Percentiles rank a stretch among this genome's conserved stretches.
These are phyloP conservation scores for Thoreauomyces humboldtii DNA, from an alignment of 192 early-diverging fungal genomes.

Conservation along the genomic window DNA sequence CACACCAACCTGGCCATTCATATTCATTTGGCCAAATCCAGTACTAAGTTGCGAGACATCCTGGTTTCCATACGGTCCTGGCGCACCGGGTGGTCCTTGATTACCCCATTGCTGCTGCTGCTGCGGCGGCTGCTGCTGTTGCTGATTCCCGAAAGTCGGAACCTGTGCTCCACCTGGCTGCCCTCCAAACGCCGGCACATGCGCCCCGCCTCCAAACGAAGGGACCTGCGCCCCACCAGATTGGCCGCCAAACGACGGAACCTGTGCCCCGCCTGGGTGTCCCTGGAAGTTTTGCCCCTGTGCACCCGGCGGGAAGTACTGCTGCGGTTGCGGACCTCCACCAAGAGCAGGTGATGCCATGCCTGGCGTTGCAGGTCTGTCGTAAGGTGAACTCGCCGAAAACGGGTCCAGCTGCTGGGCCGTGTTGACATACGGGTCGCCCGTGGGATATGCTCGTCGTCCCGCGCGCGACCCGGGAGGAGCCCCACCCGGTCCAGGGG, in stretches of 20 bases:
- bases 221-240: neutral
- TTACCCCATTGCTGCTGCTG: neutral
- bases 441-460: slow-evolving; percentile 23
- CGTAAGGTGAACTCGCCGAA: slow-evolving; percentile 18
- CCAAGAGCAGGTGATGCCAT: neutral
- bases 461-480: slow-evolving; percentile 26
- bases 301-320: slow-evolving; percentile 11
- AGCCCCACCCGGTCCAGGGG: slow-evolving; percentile 17
- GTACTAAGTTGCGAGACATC: slow-evolving; percentile 3
- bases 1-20: neutral
- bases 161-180: neutral
- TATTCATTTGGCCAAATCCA: slow-evolving; percentile 6
- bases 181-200: slow-evolving; percentile 16
- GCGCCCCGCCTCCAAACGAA: neutral
- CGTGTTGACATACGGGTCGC: slow-evolving; percentile 15
- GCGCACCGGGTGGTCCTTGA: neutral
- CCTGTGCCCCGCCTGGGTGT: neutral
- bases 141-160: neutral
- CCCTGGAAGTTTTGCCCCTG: neutral
- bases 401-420: slow-evolving; percentile 19
- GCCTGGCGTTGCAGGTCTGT: slow-evolving; percentile 12
- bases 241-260: slow-evolving; percentile 12
- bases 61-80: slow-evolving; percentile 1
- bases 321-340: slow-evolving; percentile 3
- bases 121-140: slow-evolving; percentile 23